Conservation (phyloP, 129 eudicot genomes). For the Escallonia herrerae region DNA sequence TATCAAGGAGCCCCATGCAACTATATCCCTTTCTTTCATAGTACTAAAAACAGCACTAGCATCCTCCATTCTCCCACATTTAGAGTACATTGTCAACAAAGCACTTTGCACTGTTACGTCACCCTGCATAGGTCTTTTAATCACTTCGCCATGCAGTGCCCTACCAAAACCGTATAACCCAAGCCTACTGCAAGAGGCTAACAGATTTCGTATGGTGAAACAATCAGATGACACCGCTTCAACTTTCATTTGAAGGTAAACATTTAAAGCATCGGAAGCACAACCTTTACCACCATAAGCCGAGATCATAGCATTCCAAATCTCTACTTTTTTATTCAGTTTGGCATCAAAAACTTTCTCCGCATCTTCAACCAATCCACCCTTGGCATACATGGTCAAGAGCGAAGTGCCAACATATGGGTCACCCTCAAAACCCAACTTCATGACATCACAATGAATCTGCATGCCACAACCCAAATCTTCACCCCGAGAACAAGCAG, state of each 20-base stretch:
- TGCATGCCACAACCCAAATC: slow-evolving; percentile 21
- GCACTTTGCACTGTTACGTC: slow-evolving; percentile 25
- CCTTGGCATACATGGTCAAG: slow-evolving; percentile 31
- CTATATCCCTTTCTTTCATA: slow-evolving; percentile 30
- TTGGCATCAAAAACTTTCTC: slow-evolving; percentile 17
- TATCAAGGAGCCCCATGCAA: slow-evolving; percentile 42
- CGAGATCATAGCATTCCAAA: slow-evolving; percentile 42
- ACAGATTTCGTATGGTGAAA: slow-evolving; percentile 26
- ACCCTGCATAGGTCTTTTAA: slow-evolving; percentile 24
- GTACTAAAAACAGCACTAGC: slow-evolving; percentile 18
- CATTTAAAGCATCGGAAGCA: slow-evolving; percentile 15
- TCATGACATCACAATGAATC: slow-evolving; percentile 34
- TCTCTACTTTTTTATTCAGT: slow-evolving; percentile 16
- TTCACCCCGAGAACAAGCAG: slow-evolving; percentile 29
- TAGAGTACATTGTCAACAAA: slow-evolving; percentile 37
- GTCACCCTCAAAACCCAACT: slow-evolving; percentile 27
- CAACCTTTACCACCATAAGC: slow-evolving; percentile 26
- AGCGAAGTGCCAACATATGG: slow-evolving; percentile 32
- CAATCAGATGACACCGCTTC: slow-evolving; percentile 19
- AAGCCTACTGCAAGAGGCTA: slow-evolving; percentile 24
- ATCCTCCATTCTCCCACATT: slow-evolving; percentile 22
- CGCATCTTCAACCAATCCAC: slow-evolving; percentile 23
- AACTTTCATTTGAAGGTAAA: slow-evolving; percentile 21
- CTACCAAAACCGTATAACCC: slow-evolving; percentile 20
- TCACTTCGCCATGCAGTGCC: slow-evolving; percentile 25